Conservation (phyloP, 306 rosid genomes). For the Trichosanthes truncata region DNA sequence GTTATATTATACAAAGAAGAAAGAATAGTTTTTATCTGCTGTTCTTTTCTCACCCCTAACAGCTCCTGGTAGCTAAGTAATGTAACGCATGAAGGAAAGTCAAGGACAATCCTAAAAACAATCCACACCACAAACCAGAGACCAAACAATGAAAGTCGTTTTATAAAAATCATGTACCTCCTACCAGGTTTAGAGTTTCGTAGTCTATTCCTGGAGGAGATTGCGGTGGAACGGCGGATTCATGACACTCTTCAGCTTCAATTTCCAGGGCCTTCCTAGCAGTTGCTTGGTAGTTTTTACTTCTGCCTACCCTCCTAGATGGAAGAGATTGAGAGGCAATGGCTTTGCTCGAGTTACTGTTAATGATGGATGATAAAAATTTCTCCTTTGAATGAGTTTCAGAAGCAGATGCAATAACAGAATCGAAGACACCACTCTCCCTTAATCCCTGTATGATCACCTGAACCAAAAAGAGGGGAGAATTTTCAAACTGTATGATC, state of each 20-base stretch:
- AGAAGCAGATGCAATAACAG: conserved; percentile 72
- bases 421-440: conserved; percentile 87
- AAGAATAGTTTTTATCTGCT: not conserved
- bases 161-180: not conserved
- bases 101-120: not conserved
- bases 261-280: conserved; percentile 45
- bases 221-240: conserved; percentile 69
- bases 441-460: conserved; percentile 75
- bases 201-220: conserved; percentile 58
- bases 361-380: conserved; percentile 53
- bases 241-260: conserved; percentile 34
- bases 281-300: conserved; percentile 37
- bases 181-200: conserved; percentile 11
- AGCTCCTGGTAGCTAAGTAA: not conserved
- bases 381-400: conserved; percentile 56
- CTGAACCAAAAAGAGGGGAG: conserved; percentile 24
- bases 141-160: not conserved
- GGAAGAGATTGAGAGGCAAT: conserved; percentile 56
- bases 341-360: conserved; percentile 67
- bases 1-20: not conserved
- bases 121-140: not conserved
- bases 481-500: not conserved
- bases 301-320: conserved; percentile 41
- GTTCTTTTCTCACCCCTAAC: not conserved
- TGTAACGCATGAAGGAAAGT: not conserved